A percentile compares a stretch with the other conserved stretches of the same genome.
Conservation (phyloP, 352 stramenopile species). For the Plasmopara muralis region DNA sequence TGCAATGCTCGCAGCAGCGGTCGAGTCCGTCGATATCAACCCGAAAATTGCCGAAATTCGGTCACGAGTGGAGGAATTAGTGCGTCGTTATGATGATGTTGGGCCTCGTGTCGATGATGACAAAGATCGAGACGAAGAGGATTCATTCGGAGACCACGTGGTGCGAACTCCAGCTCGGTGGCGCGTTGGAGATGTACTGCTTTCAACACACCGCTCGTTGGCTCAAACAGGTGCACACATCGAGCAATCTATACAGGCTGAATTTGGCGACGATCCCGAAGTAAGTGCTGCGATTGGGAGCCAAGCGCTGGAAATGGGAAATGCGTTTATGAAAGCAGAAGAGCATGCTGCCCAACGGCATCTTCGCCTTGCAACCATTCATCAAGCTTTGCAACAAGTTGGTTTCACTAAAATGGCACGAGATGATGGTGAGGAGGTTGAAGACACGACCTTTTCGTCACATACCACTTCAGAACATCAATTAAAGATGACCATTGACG, state of each 20-base stretch:
- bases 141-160: conserved; percentile 18
- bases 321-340: conserved; percentile 27
- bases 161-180: conserved; percentile 34
- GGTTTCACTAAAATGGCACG: conserved; percentile 18
- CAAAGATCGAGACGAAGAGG: conserved; percentile 23
- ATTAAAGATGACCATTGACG: conserved; percentile 42
- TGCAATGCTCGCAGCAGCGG: conserved; percentile 9
- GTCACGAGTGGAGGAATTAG: conserved; percentile 56
- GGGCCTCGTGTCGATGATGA: conserved; percentile 14
- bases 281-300: conserved; percentile 32
- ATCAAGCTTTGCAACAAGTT: conserved; percentile 38
- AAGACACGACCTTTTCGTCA: conserved; percentile 9
- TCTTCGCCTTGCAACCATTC: conserved; percentile 24
- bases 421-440: conserved; percentile 4
- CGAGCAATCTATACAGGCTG: conserved; percentile 41
- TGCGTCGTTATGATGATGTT: conserved; percentile 56
- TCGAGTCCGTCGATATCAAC: conserved; percentile 15
- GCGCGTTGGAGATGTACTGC: conserved; percentile 55
- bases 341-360: conserved; percentile 28
- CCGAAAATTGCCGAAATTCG: conserved; percentile 61
- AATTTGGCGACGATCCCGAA: conserved; percentile 51
- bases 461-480: conserved; percentile 17
- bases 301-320: conserved; percentile 28
- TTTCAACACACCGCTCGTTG: conserved; percentile 56
- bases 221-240: conserved; percentile 48